Evolutionary conservation across 768 basidiomycete genomes (phyloP), one percentile per base, ranked within the genome.

Genomic region (Boletus reticulatus): DNA sequence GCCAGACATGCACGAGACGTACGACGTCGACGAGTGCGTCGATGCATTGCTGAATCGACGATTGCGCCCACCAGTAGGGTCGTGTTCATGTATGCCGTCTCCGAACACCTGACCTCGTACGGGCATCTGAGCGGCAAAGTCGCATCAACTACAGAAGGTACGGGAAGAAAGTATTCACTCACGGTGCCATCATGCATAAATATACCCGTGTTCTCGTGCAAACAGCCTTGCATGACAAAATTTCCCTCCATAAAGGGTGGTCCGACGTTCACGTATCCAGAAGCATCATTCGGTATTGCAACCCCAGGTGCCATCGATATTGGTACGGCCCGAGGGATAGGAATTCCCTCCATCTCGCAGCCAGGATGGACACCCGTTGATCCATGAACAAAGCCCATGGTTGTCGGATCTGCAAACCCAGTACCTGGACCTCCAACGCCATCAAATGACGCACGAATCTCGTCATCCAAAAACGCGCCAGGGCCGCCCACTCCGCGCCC

Each of bases 21-120:
- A 67, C 16, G 64, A 67, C 3, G 20, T 34, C 3, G 62, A 57
- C 13, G 62, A 57, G 38, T 32, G 53, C 17, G 54, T 55, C n/a
- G 64, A 66, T 9, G 57, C 59, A 42, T 67, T 52, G 42, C 64
- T 66, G 34, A 56, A 53, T 41, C 62, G 62, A 37, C 65, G 66
- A 14, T 20, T 34, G 17, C 47, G 57, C 20, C 45, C 41, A 16
- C 24, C 14, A 38, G 6, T 22, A 7, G 17, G 24, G 11, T 57
- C 55, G 14, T 44, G 10, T 19, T 24, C 43, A 41, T n/a, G 53
- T 36, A 3, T 29, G 0, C 4, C 20, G 14, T 20, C 34, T 12
- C 32, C 45, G n/a, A 6, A 24, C 14, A 42, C 55, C 32, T 58
- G 47, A 14, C 29, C 53, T 13, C 50, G 65, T 24, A 36, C 13